Conservation (phyloP, 495 filamentous ascomycete genomes). For the Podospora conica region DNA sequence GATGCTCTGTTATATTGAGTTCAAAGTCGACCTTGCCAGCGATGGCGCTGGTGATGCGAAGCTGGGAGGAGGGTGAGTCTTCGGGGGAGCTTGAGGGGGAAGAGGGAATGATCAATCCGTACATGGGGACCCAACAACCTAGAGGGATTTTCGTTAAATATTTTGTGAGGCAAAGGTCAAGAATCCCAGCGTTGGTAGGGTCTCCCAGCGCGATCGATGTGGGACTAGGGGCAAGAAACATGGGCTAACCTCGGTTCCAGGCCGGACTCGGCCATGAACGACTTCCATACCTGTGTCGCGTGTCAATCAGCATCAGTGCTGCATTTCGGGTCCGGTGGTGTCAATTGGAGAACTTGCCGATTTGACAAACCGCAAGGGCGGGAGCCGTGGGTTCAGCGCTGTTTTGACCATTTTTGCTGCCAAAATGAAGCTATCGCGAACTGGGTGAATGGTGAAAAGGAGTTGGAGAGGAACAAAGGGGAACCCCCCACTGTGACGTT, state of each 20-base stretch:
- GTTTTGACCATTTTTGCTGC: background rate
- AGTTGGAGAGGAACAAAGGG: background rate
- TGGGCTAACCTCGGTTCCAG: slow-evolving; percentile 72
- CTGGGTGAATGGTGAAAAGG: background rate
- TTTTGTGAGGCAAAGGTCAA: background rate
- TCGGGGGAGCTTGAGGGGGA: background rate
- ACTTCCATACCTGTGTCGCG: slow-evolving; percentile 60
- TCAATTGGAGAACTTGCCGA: slow-evolving; percentile 29
- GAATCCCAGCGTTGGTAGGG: background rate
- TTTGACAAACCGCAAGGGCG: slow-evolving; percentile 35
- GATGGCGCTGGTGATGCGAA: slow-evolving; percentile 69
- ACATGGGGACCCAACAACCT: slow-evolving; percentile 43
- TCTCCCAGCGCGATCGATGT: no score
- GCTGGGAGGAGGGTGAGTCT: slow-evolving; percentile 38
- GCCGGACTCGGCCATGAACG: slow-evolving; percentile 77
- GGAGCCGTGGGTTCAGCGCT: slow-evolving; percentile 24
- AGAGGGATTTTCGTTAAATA: slow-evolving; percentile 1
- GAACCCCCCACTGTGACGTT: slow-evolving; percentile 19
- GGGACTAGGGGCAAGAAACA: slow-evolving; percentile 10
- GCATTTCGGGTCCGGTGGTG: background rate
- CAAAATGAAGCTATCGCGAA: background rate
- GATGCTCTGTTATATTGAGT: slow-evolving; percentile 75
- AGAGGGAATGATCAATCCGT: slow-evolving; percentile 14
- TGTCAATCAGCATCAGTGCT: background rate
- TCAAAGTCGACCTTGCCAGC: slow-evolving; percentile 82